Percentiles rank a stretch among this genome's conserved stretches.
Evolutionary conservation across 176 grass and related monocot genomes (phyloP).

Genomic region (Rhipidocladum racemiflorum): DNA sequence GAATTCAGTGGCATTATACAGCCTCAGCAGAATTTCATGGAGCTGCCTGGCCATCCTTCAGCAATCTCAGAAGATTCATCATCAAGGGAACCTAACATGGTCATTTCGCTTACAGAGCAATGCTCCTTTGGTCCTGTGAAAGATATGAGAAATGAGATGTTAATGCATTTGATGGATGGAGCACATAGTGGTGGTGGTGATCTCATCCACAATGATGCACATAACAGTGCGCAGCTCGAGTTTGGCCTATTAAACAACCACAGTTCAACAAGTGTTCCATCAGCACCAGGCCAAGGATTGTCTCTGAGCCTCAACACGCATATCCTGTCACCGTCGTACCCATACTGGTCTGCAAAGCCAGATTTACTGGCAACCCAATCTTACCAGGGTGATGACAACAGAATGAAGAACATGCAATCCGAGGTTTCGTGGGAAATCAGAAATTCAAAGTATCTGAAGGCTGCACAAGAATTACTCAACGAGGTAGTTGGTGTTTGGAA

Average conservation of each 20-base stretch:
- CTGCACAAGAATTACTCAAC: conserved; percentile 87
- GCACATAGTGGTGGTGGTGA: conserved; percentile 37
- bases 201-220: conserved; percentile 50
- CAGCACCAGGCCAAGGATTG: conserved; percentile 62
- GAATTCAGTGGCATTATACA: conserved; percentile 63
- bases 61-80: conserved; percentile 53
- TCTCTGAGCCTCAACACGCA: conserved; percentile 86
- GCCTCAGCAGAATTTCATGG: conserved; percentile 52
- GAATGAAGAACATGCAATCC: conserved; percentile 69
- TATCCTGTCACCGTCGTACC: conserved; percentile 66
- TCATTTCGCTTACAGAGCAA: conserved; percentile 38
- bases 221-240: conserved; percentile 48
- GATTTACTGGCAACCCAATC: conserved; percentile 43
- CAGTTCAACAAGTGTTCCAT: conserved; percentile 44
- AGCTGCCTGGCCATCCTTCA: conserved; percentile 50
- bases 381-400: conserved; percentile 62
- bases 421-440: conserved; percentile 50
- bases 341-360: conserved; percentile 58
- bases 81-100: conserved; percentile 56
- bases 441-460: conserved; percentile 87
- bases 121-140: conserved; percentile 53
- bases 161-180: conserved; percentile 66
- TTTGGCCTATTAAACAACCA: conserved; percentile 71
- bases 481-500: conserved; percentile 85
- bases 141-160: conserved; percentile 70